phyloP scores from a whole-genome alignment of 208 protist species.

The Vickermania ingenoplastis region DNA sequence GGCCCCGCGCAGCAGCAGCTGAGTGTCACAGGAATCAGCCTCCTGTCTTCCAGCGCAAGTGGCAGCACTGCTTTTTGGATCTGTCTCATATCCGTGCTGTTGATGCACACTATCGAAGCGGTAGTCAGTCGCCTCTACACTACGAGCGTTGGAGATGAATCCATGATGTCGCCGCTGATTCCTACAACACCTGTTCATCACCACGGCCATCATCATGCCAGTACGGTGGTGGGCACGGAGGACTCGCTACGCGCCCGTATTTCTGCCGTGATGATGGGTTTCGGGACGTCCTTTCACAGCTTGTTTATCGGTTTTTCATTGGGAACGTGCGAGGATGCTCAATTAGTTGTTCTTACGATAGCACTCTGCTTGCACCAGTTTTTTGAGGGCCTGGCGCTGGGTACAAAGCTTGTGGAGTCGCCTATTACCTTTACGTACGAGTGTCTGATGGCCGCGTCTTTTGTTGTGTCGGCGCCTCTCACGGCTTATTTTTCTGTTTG shows the following conservation, averaged over 20 bases:
- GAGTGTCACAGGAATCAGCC: slow-evolving; percentile 12
- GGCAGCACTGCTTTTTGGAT: slow-evolving; percentile 20
- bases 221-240: neutral
- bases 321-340: slow-evolving; percentile 28
- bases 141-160: neutral
- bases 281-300: slow-evolving; percentile 55
- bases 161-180: neutral
- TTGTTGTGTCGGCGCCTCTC: slow-evolving; percentile 43
- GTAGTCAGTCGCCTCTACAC: slow-evolving; percentile 7
- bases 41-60: slow-evolving; percentile 5
- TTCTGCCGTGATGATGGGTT: slow-evolving; percentile 38
- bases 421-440: slow-evolving; percentile 20
- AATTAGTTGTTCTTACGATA: slow-evolving; percentile 27
- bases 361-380: slow-evolving; percentile 65
- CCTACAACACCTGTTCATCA: neutral
- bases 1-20: slow-evolving; percentile 18
- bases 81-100: slow-evolving; percentile 15
- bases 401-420: slow-evolving; percentile 38
- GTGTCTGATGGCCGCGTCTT: slow-evolving; percentile 25
- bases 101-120: slow-evolving; percentile 27
- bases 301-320: slow-evolving; percentile 54
- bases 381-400: slow-evolving; percentile 57
- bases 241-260: slow-evolving; percentile 6
- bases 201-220: slow-evolving; percentile 7
- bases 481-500: slow-evolving; percentile 22